Percentiles rank a stretch among this genome's conserved stretches.
phyloP scores from a whole-genome alignment of 129 eudicot genomes.

The Glebionis coronaria region DNA sequence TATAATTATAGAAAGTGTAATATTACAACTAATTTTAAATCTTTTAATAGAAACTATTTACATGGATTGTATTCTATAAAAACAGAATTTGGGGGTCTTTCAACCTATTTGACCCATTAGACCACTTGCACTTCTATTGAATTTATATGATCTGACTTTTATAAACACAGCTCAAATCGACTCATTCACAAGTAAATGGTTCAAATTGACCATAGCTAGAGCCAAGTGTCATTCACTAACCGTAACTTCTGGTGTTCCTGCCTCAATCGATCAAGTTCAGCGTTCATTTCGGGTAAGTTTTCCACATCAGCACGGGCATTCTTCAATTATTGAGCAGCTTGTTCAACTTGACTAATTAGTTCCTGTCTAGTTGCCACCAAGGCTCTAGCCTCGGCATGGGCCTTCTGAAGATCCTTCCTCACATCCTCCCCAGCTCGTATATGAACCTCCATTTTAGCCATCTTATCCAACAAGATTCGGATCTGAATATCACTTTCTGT shows the following conservation, averaged over 20 bases:
- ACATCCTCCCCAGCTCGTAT: conserved; percentile 53
- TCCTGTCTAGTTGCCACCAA: conserved; percentile 62
- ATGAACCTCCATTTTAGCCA: conserved; percentile 70
- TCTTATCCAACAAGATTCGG: conserved; percentile 70
- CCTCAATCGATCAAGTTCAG: conserved; percentile 70
- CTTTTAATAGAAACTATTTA: background rate
- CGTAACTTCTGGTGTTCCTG: conserved; percentile 75
- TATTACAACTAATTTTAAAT: background rate
- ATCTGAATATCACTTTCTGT: conserved; percentile 75
- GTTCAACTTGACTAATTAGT: conserved; percentile 40
- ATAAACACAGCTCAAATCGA: background rate
- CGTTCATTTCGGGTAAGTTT: conserved; percentile 60
- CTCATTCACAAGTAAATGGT: conserved; percentile 4
- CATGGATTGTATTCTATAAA: background rate
- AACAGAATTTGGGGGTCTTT: too few relatives aligned
- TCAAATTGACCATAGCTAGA: background rate
- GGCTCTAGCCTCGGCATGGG: conserved; percentile 65
- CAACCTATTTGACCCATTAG: background rate
- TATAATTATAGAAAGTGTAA: background rate
- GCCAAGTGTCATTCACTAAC: conserved; percentile 45
- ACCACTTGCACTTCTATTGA: too few relatives aligned
- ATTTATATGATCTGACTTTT: too few relatives aligned
- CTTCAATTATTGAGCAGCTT: conserved; percentile 56
- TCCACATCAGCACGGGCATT: conserved; percentile 47
- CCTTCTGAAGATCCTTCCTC: conserved; percentile 63